These are phyloP conservation scores for Alternaria ventricosa DNA, from an alignment of 2,329 filamentous ascomycete genomes.

Conservation along the genomic window DNA sequence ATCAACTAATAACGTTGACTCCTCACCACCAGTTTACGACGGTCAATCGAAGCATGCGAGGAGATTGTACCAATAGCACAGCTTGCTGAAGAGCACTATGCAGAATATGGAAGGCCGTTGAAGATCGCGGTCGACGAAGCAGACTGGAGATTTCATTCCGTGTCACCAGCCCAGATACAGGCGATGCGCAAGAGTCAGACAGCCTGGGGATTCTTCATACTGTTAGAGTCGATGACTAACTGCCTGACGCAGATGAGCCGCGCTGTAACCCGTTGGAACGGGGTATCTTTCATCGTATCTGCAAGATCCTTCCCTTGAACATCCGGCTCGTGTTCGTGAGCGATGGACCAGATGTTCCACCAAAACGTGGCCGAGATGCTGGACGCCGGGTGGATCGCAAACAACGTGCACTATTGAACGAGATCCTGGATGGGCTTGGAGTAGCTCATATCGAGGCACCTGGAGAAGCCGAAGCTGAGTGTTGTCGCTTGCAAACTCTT, in stretches of 20 bases:
- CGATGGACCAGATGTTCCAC: conserved; percentile 56
- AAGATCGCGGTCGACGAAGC: conserved; percentile 52
- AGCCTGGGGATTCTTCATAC: no score
- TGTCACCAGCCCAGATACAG: conserved; percentile 24
- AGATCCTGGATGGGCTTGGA: conserved; percentile 34
- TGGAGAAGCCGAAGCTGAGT: conserved; percentile 57
- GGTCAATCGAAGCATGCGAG: conserved; percentile 39
- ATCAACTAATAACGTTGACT: no score
- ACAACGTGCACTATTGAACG: background rate
- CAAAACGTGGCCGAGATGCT: conserved; percentile 45
- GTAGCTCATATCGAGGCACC: conserved; percentile 54
- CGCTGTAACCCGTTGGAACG: no score
- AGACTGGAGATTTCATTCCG: conserved; percentile 52
- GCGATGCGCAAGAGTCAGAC: no score
- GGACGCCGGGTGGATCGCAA: conserved; percentile 32
- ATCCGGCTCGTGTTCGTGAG: conserved; percentile 62
- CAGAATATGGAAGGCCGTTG: conserved; percentile 42
- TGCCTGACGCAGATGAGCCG: no score
- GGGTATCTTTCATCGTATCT: conserved; percentile 48
- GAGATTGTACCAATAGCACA: conserved; percentile 42
- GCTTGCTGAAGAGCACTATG: conserved; percentile 45
- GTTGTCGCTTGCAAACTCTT: conserved; percentile 48
- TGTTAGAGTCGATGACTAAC: no score
- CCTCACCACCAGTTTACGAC: no score
- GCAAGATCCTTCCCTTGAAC: conserved; percentile 56